Evolutionary conservation across 345 rosid species (phyloP).

Genomic region (Eucalyptus leucophloia): DNA sequence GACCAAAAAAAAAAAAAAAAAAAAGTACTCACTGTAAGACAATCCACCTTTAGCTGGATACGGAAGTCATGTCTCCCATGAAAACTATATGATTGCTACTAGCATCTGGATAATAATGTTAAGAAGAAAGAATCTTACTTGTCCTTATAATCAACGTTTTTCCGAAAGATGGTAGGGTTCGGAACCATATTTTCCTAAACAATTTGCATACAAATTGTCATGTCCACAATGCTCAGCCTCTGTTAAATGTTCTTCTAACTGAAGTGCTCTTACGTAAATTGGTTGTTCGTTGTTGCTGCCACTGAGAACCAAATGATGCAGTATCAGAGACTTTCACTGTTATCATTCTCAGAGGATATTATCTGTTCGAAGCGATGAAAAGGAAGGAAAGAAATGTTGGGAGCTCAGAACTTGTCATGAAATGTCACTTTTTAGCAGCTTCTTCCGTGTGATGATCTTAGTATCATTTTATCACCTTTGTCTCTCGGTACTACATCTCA

Average conservation of each 20-base stretch:
- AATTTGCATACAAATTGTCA: too few species aligned
- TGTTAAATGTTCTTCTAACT: neutral
- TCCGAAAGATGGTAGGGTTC: neutral
- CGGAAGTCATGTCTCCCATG: neutral
- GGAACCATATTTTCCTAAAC: neutral
- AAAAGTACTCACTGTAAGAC: neutral
- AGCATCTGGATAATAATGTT: neutral
- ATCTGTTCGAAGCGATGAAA: neutral
- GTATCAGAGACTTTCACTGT: neutral
- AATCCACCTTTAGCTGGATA: neutral
- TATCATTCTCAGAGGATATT: neutral
- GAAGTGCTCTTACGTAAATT: neutral
- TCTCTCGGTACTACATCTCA: neutral
- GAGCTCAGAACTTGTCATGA: neutral
- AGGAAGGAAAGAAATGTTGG: neutral
- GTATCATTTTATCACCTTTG: neutral
- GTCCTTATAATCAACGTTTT: too few species aligned
- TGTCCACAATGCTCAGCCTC: neutral
- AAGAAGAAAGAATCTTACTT: accelerated
- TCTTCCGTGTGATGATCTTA: neutral
- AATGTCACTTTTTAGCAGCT: neutral
- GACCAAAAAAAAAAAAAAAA: too few species aligned
- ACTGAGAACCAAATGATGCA: neutral
- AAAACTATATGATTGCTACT: neutral
- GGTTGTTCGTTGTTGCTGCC: neutral